Evolutionary conservation across 73 alveolate species (phyloP), one percentile per base, ranked within the genome.

Genomic region (Uronychia setigera): DNA sequence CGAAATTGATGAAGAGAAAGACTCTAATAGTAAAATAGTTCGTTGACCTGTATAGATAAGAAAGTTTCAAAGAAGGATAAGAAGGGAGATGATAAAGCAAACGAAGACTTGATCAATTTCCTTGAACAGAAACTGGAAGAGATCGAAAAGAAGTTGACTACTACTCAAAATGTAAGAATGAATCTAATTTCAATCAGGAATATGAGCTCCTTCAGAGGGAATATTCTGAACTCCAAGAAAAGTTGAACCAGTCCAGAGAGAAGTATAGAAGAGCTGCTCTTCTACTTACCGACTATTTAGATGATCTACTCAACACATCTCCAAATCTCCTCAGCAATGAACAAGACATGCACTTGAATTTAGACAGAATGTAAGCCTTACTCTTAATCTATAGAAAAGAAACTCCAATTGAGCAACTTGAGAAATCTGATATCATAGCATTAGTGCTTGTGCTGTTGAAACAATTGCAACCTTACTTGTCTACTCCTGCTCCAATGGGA

Each of bases 341-440:
- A 5, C 85, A 86, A 80, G 96, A 91, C 89, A 91, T 91, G 96
- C 96, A 91, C 60, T 58, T 91, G 25, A 91, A 91, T 76, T 74
- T 91, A 1, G 96, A 91, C 35, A 88, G 81, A 60, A 91, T 91
- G 91, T 84, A 84, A 77, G 81, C 34, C 13, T 46, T 46, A 11
- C 19, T 0, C 19, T n/a, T 35, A 11, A 29, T 26, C 1, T 29
- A n/a, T 76, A 84, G 91, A 26, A 91, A 91, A 86, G 96, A 91
- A 74, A 88, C 96, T 27, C 93, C 93, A 0, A 76, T 91, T 33
- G 86, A 85, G 46, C 83, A 91, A 29, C 80, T 91, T 1, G 93
- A 85, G 35, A 82, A 89, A 27, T 86, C 85, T 57, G 96, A 91
- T 59, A 91, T 77, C 28, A 86, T 91, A 1, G 96, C 96, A 1